phyloP scores from a whole-genome alignment of 2,329 filamentous ascomycete genomes.

The Stromatinia cepivora region DNA sequence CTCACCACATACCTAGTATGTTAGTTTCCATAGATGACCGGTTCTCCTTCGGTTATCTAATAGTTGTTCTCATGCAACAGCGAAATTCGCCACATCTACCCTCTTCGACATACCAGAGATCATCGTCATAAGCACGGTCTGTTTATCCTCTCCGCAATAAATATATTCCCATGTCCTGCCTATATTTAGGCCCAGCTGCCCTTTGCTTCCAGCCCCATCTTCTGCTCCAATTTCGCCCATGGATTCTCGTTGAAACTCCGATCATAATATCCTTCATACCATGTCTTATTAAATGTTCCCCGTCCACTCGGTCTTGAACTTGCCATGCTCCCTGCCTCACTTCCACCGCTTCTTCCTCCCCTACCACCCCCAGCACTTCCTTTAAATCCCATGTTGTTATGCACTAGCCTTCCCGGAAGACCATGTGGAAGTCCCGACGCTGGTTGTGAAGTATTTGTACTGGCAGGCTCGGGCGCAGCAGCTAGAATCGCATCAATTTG shows the following conservation, averaged over 20 bases:
- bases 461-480: conserved; percentile 19
- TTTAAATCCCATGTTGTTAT: conserved; percentile 26
- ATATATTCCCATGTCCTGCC: neutral
- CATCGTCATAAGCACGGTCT: neutral
- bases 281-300: conserved; percentile 48
- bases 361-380: conserved; percentile 19
- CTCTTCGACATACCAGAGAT: neutral
- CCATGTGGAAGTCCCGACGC: conserved; percentile 6
- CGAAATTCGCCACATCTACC: neutral
- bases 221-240: conserved; percentile 60
- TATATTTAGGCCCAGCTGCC: conserved; percentile 49
- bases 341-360: conserved; percentile 16
- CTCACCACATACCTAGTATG: neutral
- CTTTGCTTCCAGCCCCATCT: conserved; percentile 46
- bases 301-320: conserved; percentile 26
- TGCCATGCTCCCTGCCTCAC: conserved; percentile 25
- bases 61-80: neutral
- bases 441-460: conserved; percentile 15
- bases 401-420: conserved; percentile 25
- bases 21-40: neutral
- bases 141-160: neutral
- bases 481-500: conserved; percentile 37
- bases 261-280: conserved; percentile 70
- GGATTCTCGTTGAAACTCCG: conserved; percentile 70
- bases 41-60: neutral